These are phyloP conservation scores for Colletotrichum chrysophilum DNA, from an alignment of 2,329 filamentous ascomycete genomes.

Conservation along the genomic window DNA sequence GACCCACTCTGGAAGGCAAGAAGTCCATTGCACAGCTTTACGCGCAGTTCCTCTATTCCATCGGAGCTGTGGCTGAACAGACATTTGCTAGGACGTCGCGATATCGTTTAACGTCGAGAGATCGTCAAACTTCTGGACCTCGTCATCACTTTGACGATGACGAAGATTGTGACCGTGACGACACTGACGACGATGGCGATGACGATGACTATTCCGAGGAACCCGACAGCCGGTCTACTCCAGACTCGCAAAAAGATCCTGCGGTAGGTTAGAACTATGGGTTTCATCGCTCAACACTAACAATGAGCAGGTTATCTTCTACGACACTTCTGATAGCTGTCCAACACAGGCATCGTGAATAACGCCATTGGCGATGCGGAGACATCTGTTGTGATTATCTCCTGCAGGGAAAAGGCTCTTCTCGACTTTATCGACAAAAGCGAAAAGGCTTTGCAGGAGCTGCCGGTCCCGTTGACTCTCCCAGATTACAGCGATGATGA, in stretches of 20 bases:
- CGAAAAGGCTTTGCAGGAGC: neutral
- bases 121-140: too few relatives aligned
- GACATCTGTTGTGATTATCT: neutral
- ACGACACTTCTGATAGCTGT: neutral
- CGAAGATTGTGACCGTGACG: too few relatives aligned
- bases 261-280: too few relatives aligned
- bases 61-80: constrained; percentile 1
- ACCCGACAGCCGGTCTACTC: too few relatives aligned
- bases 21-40: constrained; percentile 66
- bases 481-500: neutral
- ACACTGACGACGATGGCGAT: too few relatives aligned
- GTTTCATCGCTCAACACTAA: constrained; percentile 21
- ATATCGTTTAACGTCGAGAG: too few relatives aligned
- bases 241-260: too few relatives aligned
- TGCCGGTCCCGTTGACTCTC: neutral
- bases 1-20: constrained; percentile 44
- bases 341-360: too few relatives aligned
- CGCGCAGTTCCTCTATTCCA: constrained; percentile 50
- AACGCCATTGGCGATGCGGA: neutral
- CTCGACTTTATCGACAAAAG: neutral
- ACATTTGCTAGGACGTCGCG: constrained; percentile 25
- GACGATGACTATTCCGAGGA: too few relatives aligned
- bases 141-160: too few relatives aligned
- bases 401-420: neutral
- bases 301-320: constrained; percentile 9